Evolutionary conservation across 306 rosid species (phyloP), one percentile per base, ranked within the genome.

Genomic region (Quercus bicolor): DNA sequence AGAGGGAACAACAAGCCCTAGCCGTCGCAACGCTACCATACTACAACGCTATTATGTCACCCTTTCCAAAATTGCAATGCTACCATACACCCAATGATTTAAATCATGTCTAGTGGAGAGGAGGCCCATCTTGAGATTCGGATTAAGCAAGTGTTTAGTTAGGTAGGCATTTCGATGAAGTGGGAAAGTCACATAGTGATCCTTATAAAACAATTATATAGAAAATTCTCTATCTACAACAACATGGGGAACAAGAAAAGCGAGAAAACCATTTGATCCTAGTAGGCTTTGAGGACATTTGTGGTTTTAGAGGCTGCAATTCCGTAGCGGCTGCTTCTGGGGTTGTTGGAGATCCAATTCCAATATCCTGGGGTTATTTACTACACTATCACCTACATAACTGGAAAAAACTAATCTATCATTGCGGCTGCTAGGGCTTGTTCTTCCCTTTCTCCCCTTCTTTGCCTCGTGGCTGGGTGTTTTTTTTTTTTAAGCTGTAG

Each of bases 331-430:
- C n/a, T 73, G 73, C 15, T 78, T 34, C 31, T 82, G 76, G 70
- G 37, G 55, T 18, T 70, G 45, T 2, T 55, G 85, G 80, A 72
- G 81, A 66, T 75, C 86, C 40, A 75, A 73, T 8, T 75, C 81
- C 62, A 54, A 23, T 40, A 66, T 71, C 68, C 7, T 55, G 51
- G 83, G 62, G 72, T 82, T 78, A 14, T 9, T 70, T 82, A 79
- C 80, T 82, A 56, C 90, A 74, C 78, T 80, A n/a, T 85, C 85
- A n/a, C 65, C 21, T 7, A 78, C 62, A 77, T 87, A 87, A 68
- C 96, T 90, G 82, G 74, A 57, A 78, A 23, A 72, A 56, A 56
- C 45, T 23, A 78, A 45, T 19, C 23, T 73, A 31, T 48, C 56
- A 59, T 15, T 68, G 5, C 64, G 70, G 2, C 2, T 33, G 8